Conservation (phyloP, 2,329 filamentous ascomycete genomes). For the Nothophaeocryptopus gaeumannii region DNA sequence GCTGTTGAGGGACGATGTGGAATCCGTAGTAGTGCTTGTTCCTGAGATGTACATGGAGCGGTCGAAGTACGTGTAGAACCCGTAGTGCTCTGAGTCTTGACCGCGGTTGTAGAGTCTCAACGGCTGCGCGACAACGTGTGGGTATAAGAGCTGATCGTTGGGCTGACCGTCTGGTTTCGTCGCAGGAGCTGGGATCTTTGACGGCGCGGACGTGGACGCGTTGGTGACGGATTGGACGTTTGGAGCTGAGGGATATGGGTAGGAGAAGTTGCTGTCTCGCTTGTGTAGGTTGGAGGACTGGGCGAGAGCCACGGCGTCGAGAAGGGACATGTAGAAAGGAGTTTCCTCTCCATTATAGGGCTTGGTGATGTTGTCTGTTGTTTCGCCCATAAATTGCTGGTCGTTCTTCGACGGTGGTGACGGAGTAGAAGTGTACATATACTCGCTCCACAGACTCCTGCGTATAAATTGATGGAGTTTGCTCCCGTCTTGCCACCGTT, state of each 20-base stretch:
- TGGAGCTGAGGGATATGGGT: constrained; percentile 25
- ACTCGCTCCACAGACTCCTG: constrained; percentile 24
- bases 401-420: constrained; percentile 63
- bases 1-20: constrained; percentile 36
- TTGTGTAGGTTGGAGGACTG: constrained; percentile 19
- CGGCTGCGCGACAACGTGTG: constrained; percentile 67
- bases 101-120: constrained; percentile 83
- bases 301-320: constrained; percentile 42
- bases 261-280: constrained; percentile 20
- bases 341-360: constrained; percentile 81
- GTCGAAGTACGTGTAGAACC: constrained; percentile 90
- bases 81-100: constrained; percentile 78
- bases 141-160: constrained; percentile 68
- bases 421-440: constrained; percentile 50
- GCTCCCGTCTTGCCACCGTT: constrained; percentile 12
- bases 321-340: constrained; percentile 80
- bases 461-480: constrained; percentile 5
- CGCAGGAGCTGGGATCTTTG: constrained; percentile 62
- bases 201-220: constrained; percentile 47
- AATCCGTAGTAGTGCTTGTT: constrained; percentile 12
- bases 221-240: constrained; percentile 6
- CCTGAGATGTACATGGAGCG: constrained; percentile 79
- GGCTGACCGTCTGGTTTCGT: constrained; percentile 68
- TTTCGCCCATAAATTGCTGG: constrained; percentile 78
- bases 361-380: constrained; percentile 69